phyloP scores from a whole-genome alignment of 768 basidiomycete species.

The Favolaschia claudopus region DNA sequence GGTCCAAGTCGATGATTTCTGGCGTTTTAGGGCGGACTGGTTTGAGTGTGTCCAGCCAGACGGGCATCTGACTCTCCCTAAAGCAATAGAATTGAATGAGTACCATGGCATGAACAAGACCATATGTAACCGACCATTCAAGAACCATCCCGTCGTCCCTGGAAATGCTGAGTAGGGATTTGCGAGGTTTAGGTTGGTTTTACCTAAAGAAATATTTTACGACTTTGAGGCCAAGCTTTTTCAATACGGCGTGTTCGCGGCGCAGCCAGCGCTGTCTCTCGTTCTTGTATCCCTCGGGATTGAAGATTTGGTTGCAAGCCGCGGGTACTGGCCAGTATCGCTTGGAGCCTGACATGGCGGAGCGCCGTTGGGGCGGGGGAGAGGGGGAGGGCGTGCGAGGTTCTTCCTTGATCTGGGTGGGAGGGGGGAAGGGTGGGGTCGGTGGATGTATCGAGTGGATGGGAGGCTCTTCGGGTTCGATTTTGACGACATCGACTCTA shows the following conservation, averaged over 20 bases:
- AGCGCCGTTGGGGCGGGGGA: conserved; percentile 9
- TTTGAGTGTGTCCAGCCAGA: conserved; percentile 24
- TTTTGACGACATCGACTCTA: neutral
- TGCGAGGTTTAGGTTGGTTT: neutral
- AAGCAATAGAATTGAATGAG: neutral
- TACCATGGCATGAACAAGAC: neutral
- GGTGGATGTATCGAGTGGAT: neutral
- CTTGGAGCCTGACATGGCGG: conserved; percentile 23
- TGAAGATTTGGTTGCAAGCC: neutral
- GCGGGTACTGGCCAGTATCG: conserved; percentile 28
- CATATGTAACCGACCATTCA: conserved; percentile 20
- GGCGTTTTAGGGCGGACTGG: conserved; percentile 8
- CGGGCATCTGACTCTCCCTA: conserved; percentile 14
- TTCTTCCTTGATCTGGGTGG: conserved; percentile 9
- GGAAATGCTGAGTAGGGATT: neutral
- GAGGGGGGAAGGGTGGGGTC: neutral
- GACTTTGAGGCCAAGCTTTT: conserved; percentile 16
- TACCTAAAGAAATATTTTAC: conserved; percentile 26
- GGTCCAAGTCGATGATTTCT: conserved; percentile 23
- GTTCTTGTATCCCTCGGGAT: conserved; percentile 8
- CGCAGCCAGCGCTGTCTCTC: conserved; percentile 19
- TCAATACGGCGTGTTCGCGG: conserved; percentile 7
- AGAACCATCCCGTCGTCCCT: conserved; percentile 33
- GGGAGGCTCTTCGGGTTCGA: conserved; percentile 8
- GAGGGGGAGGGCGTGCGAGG: conserved; percentile 9